Conservation (phyloP, 148 eudicot species). For the Vaccinium vitisidaea region DNA sequence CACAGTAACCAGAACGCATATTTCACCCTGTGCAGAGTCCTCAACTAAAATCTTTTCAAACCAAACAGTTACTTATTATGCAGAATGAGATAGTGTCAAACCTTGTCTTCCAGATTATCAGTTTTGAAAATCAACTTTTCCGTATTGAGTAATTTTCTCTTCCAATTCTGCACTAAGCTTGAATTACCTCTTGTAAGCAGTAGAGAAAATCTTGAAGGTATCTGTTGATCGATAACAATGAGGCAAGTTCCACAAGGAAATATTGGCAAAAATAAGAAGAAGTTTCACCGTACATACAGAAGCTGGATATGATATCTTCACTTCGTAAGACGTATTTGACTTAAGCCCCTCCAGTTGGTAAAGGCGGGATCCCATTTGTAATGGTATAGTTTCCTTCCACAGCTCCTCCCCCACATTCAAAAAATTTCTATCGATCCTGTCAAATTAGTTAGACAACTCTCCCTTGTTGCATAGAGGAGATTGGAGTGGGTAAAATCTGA, state of each 20-base stretch:
- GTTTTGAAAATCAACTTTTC: constrained; percentile 82
- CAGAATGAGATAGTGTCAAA: constrained; percentile 25
- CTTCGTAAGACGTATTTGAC: constrained; percentile 78
- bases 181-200: constrained; percentile 52
- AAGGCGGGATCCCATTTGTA: constrained; percentile 60
- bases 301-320: constrained; percentile 98
- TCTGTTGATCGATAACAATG: constrained; percentile 38
- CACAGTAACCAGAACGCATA: constrained; percentile 58
- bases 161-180: constrained; percentile 41
- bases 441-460: neutral
- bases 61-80: neutral
- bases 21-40: constrained; percentile 44
- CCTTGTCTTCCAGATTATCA: constrained; percentile 52
- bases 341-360: constrained; percentile 68
- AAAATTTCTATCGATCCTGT: constrained; percentile 39
- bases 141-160: constrained; percentile 74
- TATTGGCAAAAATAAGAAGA: constrained; percentile 18
- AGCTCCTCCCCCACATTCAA: constrained; percentile 76
- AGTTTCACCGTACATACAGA: constrained; percentile 54
- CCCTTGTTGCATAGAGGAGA: neutral
- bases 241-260: constrained; percentile 7
- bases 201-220: constrained; percentile 71
- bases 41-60: constrained; percentile 10
- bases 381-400: constrained; percentile 60
- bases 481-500: too few species aligned